phyloP scores from a whole-genome alignment of 768 basidiomycete genomes.

The Rhodotorula diobovata region DNA sequence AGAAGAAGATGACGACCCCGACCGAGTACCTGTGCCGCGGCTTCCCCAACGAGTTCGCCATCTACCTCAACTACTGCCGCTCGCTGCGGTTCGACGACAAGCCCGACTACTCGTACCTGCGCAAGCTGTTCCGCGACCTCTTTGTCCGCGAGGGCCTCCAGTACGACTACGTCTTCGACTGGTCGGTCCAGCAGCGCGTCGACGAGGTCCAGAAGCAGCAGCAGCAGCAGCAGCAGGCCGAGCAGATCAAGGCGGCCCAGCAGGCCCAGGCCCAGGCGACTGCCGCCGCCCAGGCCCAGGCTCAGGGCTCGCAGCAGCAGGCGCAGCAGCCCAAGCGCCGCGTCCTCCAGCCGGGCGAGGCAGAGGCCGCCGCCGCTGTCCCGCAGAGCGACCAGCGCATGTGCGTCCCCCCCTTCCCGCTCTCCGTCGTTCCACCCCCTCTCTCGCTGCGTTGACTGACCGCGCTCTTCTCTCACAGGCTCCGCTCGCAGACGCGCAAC shows the following conservation, averaged over 20 bases:
- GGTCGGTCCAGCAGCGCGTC: conserved; percentile 65
- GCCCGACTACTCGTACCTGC: conserved; percentile 98
- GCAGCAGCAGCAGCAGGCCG: conserved; percentile 2
- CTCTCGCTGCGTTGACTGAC: not conserved
- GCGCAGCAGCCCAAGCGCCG: conserved; percentile 23
- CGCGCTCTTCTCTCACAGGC: conserved; percentile 1
- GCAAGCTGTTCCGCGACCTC: conserved; percentile 83
- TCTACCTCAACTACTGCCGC: conserved; percentile 98
- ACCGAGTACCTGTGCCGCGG: conserved; percentile 95
- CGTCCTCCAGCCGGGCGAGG: conserved; percentile 34
- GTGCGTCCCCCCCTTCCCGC: conserved; percentile 1
- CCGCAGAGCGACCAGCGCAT: conserved; percentile 33
- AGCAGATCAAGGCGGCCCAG: not conserved
- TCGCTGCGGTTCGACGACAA: conserved; percentile 99
- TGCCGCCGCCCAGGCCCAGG: conserved; percentile 12
- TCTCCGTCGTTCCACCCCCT: not conserved
- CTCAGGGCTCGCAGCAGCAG: not conserved
- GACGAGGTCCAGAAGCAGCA: conserved; percentile 30
- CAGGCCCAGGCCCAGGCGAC: not conserved
- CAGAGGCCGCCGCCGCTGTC: conserved; percentile 14
- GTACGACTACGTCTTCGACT: conserved; percentile 99
- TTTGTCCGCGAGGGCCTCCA: conserved; percentile 71
- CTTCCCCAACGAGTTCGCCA: conserved; percentile 99
- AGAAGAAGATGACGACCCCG: conserved; percentile 99
- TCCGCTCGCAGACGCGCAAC: conserved; percentile 36